Evolutionary conservation across 805 yeast genomes (phyloP), one percentile per base, ranked within the genome.

Genomic region (Teunomyces aglyptinius): DNA sequence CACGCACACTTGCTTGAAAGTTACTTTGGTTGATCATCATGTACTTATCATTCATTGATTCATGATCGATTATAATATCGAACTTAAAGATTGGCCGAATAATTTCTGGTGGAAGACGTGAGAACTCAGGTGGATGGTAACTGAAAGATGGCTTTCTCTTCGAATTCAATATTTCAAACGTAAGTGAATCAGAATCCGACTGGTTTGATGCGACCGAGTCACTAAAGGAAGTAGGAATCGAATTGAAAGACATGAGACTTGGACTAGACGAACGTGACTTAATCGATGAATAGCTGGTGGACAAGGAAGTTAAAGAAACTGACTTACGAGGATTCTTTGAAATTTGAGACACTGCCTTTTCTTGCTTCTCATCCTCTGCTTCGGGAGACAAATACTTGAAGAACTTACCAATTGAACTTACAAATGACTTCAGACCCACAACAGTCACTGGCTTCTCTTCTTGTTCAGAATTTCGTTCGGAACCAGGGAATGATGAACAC

Each of bases 71-170:
- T 3, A 70, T 64, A 31, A 79, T 56, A 32, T 76, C 79, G 57
- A 77, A 78, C 53, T 60, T 75, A 57, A 65, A 75, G 19, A 66
- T 52, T n/a, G 80, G 81, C 33, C 77, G 56, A 24, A 66, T 58
- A 7, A 77, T 61, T 22, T 74, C 77, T 2, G 82, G 80, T 0
- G 77, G 71, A 5, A 69, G 55, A 38, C 59, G 62, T 38, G 65
- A 60, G 31, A 81, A 51, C 44, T 70, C 74, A 0, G 70, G 69
- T 8, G 39, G 39, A 13, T 36, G 39, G 24, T 36, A 36, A 22
- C 27, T 36, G 12, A 36, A 36, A 2, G 28, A n/a, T 5, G 70
- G 71, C 33, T 58, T 38, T 8, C 22, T 31, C 34, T 36, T 22
- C 5, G n/a, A 16, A 7, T 34, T 38, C 11, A 27, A 20, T 13